Evolutionary conservation across 2,329 filamentous ascomycete genomes (phyloP).

Genomic region (Allantophomopsis lycopodina): DNA sequence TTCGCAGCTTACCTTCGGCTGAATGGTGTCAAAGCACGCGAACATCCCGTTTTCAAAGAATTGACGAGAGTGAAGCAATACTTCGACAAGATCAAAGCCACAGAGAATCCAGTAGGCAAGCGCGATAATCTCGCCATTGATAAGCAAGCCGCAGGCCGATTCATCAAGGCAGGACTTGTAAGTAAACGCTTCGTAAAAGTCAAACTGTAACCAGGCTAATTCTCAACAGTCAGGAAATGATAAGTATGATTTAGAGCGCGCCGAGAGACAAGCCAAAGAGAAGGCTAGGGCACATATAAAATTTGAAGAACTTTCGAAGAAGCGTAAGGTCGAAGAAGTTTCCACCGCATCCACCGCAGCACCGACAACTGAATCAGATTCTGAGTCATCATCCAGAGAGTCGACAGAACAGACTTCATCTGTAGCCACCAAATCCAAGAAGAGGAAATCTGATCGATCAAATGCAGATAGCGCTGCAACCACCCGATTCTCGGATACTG

Average conservation of each 20-base stretch:
- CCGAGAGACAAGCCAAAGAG: constrained; percentile 33
- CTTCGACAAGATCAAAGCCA: constrained; percentile 77
- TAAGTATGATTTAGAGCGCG: constrained; percentile 32
- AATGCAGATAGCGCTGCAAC: no score
- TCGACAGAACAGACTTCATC: no score
- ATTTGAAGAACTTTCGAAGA: constrained; percentile 18
- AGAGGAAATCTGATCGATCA: no score
- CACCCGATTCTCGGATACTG: no score
- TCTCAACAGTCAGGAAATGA: constrained; percentile 24
- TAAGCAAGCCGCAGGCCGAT: constrained; percentile 64
- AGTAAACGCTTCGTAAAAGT: constrained; percentile 13
- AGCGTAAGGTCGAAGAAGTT: no score
- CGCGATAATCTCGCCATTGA: constrained; percentile 46
- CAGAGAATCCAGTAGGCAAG: constrained; percentile 48
- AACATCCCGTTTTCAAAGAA: constrained; percentile 76
- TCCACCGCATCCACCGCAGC: no score
- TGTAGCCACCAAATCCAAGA: no score
- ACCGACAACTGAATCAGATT: no score
- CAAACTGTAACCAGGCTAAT: background rate
- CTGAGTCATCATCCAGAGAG: no score
- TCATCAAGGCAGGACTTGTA: constrained; percentile 73
- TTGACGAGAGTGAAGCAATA: constrained; percentile 80
- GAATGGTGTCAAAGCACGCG: constrained; percentile 66
- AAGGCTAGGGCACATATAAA: constrained; percentile 32
- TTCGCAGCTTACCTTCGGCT: constrained; percentile 58